A percentile compares a stretch with the other conserved stretches of the same genome.
These are phyloP conservation scores for Tulasnella sp. DNA, from an alignment of 768 basidiomycete species.

Conservation along the genomic window DNA sequence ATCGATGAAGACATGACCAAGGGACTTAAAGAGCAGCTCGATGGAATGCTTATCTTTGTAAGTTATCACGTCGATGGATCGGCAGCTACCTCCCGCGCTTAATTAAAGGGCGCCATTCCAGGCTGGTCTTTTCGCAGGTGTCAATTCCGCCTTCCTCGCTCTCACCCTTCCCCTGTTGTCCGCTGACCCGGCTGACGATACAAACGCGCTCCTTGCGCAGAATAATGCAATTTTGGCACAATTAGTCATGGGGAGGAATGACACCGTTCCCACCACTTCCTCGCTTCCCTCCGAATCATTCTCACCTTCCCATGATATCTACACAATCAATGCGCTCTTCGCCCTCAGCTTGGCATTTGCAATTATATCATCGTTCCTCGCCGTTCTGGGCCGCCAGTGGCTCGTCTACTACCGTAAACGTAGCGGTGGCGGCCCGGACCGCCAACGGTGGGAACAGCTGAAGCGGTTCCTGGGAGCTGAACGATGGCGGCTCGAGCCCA, in stretches of 20 bases:
- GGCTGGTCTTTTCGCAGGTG: neutral
- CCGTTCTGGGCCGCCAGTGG: neutral
- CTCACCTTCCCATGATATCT: neutral
- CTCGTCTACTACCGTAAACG: conserved; percentile 1
- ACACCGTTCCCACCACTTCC: neutral
- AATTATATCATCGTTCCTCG: neutral
- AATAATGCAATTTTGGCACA: neutral
- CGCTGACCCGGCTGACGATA: neutral
- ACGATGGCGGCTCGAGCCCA: neutral
- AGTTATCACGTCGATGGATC: neutral
- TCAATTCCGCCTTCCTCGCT: neutral
- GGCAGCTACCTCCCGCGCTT: neutral
- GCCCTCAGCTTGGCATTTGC: neutral
- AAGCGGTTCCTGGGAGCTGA: neutral
- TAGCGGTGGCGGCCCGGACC: neutral
- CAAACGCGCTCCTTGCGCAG: neutral
- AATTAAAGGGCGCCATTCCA: neutral
- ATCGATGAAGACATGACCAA: neutral
- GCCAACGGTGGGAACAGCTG: neutral
- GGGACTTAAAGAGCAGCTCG: neutral
- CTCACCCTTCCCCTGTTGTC: neutral
- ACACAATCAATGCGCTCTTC: neutral
- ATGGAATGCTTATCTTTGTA: neutral
- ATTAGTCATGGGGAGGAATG: neutral
- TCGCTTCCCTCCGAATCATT: neutral